A percentile compares a stretch with the other conserved stretches of the same genome.
These are phyloP conservation scores for Calocybe cyanea DNA, from an alignment of 768 basidiomycete genomes.

Conservation along the genomic window DNA sequence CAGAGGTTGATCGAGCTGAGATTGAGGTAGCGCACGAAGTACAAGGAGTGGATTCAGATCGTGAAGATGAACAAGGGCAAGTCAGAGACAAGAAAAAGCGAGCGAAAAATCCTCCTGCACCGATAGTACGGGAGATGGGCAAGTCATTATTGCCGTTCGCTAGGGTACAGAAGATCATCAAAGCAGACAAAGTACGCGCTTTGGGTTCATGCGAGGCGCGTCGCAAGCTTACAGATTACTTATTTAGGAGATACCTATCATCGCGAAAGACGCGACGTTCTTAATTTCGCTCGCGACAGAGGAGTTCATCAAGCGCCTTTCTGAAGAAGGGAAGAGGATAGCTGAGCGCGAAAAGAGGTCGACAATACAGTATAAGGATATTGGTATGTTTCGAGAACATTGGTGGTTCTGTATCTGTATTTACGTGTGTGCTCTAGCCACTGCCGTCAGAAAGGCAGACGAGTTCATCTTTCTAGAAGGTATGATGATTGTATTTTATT, in stretches of 20 bases:
- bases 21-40: background rate
- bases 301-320: constrained; percentile 77
- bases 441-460: constrained; percentile 60
- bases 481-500: constrained; percentile 20
- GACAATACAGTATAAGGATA: constrained; percentile 75
- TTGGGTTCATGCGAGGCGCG: background rate
- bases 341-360: constrained; percentile 70
- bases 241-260: constrained; percentile 73
- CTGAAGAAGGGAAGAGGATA: constrained; percentile 64
- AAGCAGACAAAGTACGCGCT: constrained; percentile 70
- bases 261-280: constrained; percentile 75
- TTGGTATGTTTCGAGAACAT: constrained; percentile 52
- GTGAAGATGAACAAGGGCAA: constrained; percentile 6
- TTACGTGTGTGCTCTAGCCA: constrained; percentile 33
- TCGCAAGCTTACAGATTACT: background rate
- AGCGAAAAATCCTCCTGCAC: constrained; percentile 23
- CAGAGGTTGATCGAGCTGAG: background rate
- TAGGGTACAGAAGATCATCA: constrained; percentile 80
- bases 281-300: constrained; percentile 83
- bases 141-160: constrained; percentile 74
- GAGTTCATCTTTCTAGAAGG: constrained; percentile 81
- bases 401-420: background rate
- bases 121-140: constrained; percentile 43
- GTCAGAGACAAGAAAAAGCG: constrained; percentile 25
- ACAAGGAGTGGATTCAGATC: constrained; percentile 1